These are phyloP conservation scores for Hymenoscyphus infarciens DNA, from an alignment of 2,329 filamentous ascomycete genomes.

Conservation along the genomic window DNA sequence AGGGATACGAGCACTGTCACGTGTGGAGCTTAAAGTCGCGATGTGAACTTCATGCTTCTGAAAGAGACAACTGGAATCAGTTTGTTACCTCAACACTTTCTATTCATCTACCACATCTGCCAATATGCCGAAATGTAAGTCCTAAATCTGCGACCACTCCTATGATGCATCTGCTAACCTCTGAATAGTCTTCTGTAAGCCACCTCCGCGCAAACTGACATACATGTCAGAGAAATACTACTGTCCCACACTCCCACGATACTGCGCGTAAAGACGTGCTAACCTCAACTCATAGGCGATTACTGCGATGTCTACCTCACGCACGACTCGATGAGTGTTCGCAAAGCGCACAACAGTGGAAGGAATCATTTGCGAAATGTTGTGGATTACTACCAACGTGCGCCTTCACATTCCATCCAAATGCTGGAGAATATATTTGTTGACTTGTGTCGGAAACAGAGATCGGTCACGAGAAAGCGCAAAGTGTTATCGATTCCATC, in stretches of 20 bases:
- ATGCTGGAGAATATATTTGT: not conserved
- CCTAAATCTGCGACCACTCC: slow-evolving; percentile 9
- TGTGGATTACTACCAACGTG: slow-evolving; percentile 96
- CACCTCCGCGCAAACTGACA: slow-evolving; percentile 10
- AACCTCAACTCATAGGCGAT: slow-evolving; percentile 54
- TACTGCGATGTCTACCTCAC: slow-evolving; percentile 99
- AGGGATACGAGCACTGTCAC: slow-evolving; percentile 20
- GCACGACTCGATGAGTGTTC: slow-evolving; percentile 99
- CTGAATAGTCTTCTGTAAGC: slow-evolving; percentile 66
- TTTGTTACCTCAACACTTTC: not conserved
- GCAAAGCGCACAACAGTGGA: slow-evolving; percentile 95
- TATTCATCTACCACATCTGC: slow-evolving; percentile 8
- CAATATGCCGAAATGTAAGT: slow-evolving; percentile 88
- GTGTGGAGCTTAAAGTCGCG: slow-evolving; percentile 9
- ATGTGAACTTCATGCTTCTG: slow-evolving; percentile 14
- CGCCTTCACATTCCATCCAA: slow-evolving; percentile 27
- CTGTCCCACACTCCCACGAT: not conserved
- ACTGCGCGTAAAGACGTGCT: slow-evolving; percentile 17
- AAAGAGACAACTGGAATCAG: not conserved
- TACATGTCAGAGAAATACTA: slow-evolving; percentile 4
- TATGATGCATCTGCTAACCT: slow-evolving; percentile 36
- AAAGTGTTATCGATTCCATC: slow-evolving; percentile 97
- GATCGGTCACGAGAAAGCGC: slow-evolving; percentile 97
- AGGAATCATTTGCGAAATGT: slow-evolving; percentile 97
- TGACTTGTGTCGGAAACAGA: slow-evolving; percentile 49